phyloP scores from a whole-genome alignment of 2,329 filamentous ascomycete species.

The Fusarium tuaranense region DNA sequence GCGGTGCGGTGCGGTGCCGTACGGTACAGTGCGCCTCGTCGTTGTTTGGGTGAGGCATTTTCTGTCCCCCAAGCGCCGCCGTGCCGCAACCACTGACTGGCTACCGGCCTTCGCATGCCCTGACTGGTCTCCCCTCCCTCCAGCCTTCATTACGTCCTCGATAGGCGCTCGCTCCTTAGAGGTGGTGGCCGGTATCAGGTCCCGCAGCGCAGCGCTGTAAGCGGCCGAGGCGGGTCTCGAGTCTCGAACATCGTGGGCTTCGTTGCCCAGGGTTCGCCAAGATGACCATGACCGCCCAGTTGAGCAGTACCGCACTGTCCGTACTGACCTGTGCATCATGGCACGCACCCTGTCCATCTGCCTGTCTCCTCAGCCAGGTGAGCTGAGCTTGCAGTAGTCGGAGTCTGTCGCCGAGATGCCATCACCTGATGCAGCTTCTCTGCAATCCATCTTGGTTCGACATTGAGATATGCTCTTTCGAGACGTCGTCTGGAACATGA shows the following conservation, averaged over 20 bases:
- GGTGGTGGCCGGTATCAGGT: conserved; percentile 24
- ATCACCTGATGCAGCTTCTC: conserved; percentile 20
- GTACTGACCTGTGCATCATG: conserved; percentile 24
- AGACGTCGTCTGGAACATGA: not conserved
- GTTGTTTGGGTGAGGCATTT: conserved; percentile 38
- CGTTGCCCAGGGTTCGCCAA: conserved; percentile 32
- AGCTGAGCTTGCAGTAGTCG: not conserved
- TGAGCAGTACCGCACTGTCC: conserved; percentile 17
- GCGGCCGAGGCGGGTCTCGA: conserved; percentile 33
- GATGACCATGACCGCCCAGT: conserved; percentile 14
- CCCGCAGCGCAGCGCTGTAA: conserved; percentile 18
- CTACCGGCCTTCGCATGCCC: not conserved
- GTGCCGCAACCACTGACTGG: conserved; percentile 26
- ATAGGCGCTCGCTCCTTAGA: conserved; percentile 4
- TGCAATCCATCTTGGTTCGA: conserved; percentile 8
- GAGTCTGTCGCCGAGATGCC: not conserved
- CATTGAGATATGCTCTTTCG: not conserved
- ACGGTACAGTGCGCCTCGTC: conserved; percentile 1
- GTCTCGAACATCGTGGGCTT: conserved; percentile 37
- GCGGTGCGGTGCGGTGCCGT: not conserved
- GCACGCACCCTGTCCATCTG: not conserved
- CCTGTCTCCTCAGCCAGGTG: not conserved
- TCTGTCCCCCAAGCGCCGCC: conserved; percentile 33
- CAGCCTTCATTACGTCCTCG: conserved; percentile 2
- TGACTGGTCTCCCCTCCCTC: not conserved